These are phyloP conservation scores for Draba incana DNA, from an alignment of 345 rosid genomes.

Conservation along the genomic window DNA sequence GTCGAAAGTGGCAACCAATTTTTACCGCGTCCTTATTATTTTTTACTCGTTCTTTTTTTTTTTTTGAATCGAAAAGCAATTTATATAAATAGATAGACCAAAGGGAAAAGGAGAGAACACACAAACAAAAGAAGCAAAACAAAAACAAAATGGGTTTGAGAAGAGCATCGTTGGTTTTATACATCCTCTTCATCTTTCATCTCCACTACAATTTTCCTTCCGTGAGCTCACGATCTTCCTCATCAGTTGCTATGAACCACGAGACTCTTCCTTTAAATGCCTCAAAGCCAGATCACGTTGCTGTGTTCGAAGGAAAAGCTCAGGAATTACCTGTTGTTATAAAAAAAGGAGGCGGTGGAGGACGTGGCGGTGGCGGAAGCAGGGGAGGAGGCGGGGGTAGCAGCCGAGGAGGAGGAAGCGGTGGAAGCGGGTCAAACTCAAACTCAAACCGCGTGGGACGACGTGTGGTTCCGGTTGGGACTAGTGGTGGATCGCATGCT, in stretches of 20 bases:
- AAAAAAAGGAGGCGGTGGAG: slow-evolving; percentile 29
- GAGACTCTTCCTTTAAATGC: slow-evolving; percentile 3
- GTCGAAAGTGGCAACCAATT: too few species aligned
- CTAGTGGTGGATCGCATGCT: not conserved
- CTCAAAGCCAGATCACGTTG: slow-evolving; percentile 12
- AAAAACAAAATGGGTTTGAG: slow-evolving; percentile 3
- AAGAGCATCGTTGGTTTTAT: slow-evolving; percentile 31
- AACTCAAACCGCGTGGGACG: not conserved
- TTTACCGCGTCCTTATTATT: too few species aligned
- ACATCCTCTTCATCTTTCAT: slow-evolving; percentile 22
- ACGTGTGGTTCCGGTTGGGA: not conserved
- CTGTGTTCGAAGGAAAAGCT: slow-evolving; percentile 23
- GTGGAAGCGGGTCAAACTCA: not conserved
- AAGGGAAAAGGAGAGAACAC: not conserved
- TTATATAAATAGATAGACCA: not conserved
- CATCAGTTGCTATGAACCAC: slow-evolving; percentile 13
- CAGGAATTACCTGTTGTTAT: slow-evolving; percentile 34
- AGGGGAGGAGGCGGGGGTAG: not conserved
- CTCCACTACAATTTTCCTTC: slow-evolving; percentile 8
- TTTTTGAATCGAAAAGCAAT: too few species aligned
- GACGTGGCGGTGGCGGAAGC: not conserved
- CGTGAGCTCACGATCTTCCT: slow-evolving; percentile 25
- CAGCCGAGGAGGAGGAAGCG: not conserved
- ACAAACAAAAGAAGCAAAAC: not conserved
- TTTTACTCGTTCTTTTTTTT: too few species aligned